A percentile compares a stretch with the other conserved stretches of the same genome.
These are phyloP conservation scores for Austroboletus olivaceoglutinosus DNA, from an alignment of 1,284 basidiomycete genomes.

Conservation along the genomic window DNA sequence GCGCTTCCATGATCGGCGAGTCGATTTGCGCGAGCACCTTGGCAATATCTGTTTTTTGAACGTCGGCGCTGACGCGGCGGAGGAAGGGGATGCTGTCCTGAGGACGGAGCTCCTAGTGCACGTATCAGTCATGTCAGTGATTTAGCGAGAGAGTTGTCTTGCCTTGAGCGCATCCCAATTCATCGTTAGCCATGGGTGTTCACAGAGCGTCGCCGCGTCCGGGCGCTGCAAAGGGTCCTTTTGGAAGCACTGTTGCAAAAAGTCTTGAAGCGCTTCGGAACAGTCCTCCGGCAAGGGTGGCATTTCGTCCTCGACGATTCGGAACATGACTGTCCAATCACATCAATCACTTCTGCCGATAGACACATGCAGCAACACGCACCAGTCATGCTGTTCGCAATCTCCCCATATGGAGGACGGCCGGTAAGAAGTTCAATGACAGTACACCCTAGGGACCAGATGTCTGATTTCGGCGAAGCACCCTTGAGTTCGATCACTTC, in stretches of 20 bases:
- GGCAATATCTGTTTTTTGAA: conserved; percentile 67
- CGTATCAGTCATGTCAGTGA: conserved; percentile 7
- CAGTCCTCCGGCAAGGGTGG: conserved; percentile 82
- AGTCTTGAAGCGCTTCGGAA: conserved; percentile 72
- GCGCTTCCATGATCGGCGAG: conserved; percentile 42
- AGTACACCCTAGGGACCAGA: conserved; percentile 95
- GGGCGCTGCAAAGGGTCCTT: conserved; percentile 84
- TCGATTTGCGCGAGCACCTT: conserved; percentile 57
- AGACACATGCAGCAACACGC: conserved; percentile 13
- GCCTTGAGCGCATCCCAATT: conserved; percentile 79
- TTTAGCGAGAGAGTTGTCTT: conserved; percentile 15
- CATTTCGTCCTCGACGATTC: conserved; percentile 89
- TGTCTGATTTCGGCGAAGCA: conserved; percentile 71
- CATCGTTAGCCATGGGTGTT: conserved; percentile 86
- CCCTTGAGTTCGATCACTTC: conserved; percentile 88
- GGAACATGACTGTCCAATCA: conserved; percentile 76
- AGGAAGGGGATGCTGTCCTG: conserved; percentile 95
- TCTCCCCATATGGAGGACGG: conserved; percentile 85
- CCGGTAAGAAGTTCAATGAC: conserved; percentile 93
- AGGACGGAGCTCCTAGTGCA: conserved; percentile 67
- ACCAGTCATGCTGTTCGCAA: conserved; percentile 85
- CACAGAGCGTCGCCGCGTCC: conserved; percentile 78
- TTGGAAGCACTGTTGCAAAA: conserved; percentile 81
- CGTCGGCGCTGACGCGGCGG: conserved; percentile 82
- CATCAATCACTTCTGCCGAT: conserved; percentile 9